Conservation (phyloP, 2,329 filamentous ascomycete genomes). For the Ambrosiella xylebori region DNA sequence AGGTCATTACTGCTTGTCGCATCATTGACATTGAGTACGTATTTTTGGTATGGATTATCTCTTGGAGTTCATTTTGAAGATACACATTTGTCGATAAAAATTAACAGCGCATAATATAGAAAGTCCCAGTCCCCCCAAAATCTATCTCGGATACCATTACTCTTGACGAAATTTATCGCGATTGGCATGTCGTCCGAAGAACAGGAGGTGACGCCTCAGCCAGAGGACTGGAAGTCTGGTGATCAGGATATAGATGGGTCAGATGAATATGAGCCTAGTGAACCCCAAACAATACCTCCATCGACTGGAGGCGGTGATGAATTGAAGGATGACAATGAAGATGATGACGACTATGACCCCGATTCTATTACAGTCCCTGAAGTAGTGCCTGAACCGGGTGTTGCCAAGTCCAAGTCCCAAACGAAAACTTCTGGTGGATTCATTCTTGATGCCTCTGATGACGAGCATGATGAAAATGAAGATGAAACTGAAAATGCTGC, state of each 20-base stretch:
- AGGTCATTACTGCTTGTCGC: no score
- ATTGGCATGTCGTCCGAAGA: slow-evolving; percentile 7
- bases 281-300: slow-evolving; percentile 11
- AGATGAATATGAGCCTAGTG: slow-evolving; percentile 13
- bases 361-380: slow-evolving; percentile 32
- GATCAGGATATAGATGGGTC: slow-evolving; percentile 12
- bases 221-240: slow-evolving; percentile 6
- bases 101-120: no score
- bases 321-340: slow-evolving; percentile 21
- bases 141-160: neutral
- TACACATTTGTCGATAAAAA: no score
- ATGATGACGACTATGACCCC: slow-evolving; percentile 40
- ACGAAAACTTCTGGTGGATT: slow-evolving; percentile 44
- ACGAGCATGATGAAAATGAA: slow-evolving; percentile 1
- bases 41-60: no score
- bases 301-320: slow-evolving; percentile 9
- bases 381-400: slow-evolving; percentile 21
- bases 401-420: slow-evolving; percentile 21
- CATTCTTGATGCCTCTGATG: slow-evolving; percentile 37
- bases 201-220: slow-evolving; percentile 2
- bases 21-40: no score
- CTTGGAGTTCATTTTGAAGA: no score
- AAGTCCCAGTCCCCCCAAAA: neutral
- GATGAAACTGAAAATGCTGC: neutral
- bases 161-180: neutral